Evolutionary conservation across 1,139 yeast genomes (phyloP), one percentile per base, ranked within the genome.

Genomic region (Pichia sp.): DNA sequence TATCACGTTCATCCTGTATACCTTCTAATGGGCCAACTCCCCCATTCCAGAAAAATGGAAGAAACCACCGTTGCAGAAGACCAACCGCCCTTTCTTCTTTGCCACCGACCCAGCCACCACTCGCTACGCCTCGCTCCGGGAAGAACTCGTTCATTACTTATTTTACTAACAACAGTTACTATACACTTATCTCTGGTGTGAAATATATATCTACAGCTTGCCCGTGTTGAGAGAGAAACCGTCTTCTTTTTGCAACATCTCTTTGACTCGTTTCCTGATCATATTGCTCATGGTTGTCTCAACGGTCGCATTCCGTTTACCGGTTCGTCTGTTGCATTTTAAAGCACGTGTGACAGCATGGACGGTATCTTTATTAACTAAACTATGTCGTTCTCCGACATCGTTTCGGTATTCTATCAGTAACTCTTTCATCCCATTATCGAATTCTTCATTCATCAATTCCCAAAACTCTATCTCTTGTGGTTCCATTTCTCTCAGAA

Each of bases 381-480:
- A 14, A 2, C 10, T 6, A 2, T 14, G 5, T 9, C 20, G 22
- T 5, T 14, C 35, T 14, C 6, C 23, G 14, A 16, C 4, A 7
- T 28, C 18, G 6, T 18, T 18, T 6, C 29, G n/a, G 22, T 31
- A 31, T 11, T 38, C 37, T 8, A 16, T 10, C 7, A 22, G 31
- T 31, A 34, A 15, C 6, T 33, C 32, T 4, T 25, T 14, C 50
- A 60, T 45, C 21, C 55, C 61, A 18, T 43, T 43, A 20, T 59
- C 59, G 35, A 52, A 59, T 33, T 58, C 60, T 23, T 54, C 59
- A 38, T 56, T 57, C 54, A 59, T 48, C 19, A 49, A 32, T 32
- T 53, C 57, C 57, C 60, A 56, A 31, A 48, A 47, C 18, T 59
- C 62, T 9, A 60, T 31, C 37, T 60, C 63, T 36, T 57, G 54